A percentile compares a stretch with the other conserved stretches of the same genome.
phyloP scores from a whole-genome alignment of 2,329 filamentous ascomycete species.

The Xylaria sp. region DNA sequence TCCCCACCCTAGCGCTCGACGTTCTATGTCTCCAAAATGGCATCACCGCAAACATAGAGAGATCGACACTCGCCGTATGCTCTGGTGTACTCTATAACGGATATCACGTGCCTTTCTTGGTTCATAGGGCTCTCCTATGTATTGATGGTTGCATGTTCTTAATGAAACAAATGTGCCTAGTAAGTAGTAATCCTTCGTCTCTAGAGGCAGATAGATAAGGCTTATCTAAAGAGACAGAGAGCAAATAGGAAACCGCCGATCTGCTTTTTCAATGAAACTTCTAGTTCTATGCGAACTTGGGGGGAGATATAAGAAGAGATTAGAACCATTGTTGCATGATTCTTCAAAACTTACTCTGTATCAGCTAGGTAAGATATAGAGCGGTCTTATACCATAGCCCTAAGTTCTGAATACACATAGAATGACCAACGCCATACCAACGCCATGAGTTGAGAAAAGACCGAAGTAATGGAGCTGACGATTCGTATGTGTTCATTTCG shows the following conservation, averaged over 20 bases:
- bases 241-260: neutral
- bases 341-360: slow-evolving; percentile 16
- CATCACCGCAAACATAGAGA: slow-evolving; percentile 23
- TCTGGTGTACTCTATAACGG: neutral
- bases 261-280: neutral
- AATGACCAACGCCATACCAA: neutral
- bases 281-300: neutral
- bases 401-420: neutral
- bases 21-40: slow-evolving; percentile 35
- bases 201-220: neutral
- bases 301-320: neutral
- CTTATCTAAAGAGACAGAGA: neutral
- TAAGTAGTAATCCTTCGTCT: neutral
- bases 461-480: neutral
- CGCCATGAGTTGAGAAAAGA: neutral
- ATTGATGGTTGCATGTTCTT: neutral
- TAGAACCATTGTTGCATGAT: slow-evolving; percentile 19
- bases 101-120: neutral
- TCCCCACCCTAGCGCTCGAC: slow-evolving; percentile 38
- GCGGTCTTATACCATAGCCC: neutral
- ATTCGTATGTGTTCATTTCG: neutral
- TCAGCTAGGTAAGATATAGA: slow-evolving; percentile 11
- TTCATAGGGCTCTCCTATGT: neutral
- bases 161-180: neutral
- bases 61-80: neutral